Evolutionary conservation across 2,329 filamentous ascomycete genomes (phyloP), one percentile per base, ranked within the genome.

Genomic region (Botrytis paeoniae): DNA sequence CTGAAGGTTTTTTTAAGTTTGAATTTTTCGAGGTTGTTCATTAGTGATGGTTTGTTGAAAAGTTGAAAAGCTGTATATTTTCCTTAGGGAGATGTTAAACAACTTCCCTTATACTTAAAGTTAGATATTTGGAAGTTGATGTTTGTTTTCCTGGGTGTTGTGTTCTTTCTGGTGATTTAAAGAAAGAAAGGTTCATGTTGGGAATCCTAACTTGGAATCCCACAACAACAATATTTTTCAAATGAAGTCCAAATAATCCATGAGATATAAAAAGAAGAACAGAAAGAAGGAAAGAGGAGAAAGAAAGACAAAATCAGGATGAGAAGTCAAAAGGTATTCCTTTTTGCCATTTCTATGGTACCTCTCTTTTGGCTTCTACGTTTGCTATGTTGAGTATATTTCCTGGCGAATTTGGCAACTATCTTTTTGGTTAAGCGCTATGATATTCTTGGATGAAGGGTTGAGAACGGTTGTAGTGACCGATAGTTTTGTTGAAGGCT

Each of bases 381-480:
- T 37, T 16, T 29, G 48, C 7, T 57, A 18, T 29, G 14, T 0
- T 18, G n/a, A 16, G 1, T 29, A 14, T 57, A 1, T 29, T 57
- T 18, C n/a, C 18, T 57, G 6, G 51, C 6, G 1, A 14, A 51
- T 14, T 12, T 25, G 4, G 22, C 10, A 48, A 4, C 18, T 45
- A 7, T 22, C 3, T 22, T 4, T 5, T 7, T 16, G 14, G 51
- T 2, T 29, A 3, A 18, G 51, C 3, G 14, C 6, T 4, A 29
- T 2, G 2, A 9, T 1, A 9, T 18, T 29, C 6, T 18, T 29
- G n/a, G n/a, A 14, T 29, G 6, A 9, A 8, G 5, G 5, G 0
- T 5, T 35, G 29, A 35, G 4, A 29, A 35, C 1, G 3, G 0
- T 32, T 12, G 57, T 5, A 35, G 57, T 22, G 1, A 60, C 8